These are phyloP conservation scores for Aulographum hederae DNA, from an alignment of 2,329 filamentous ascomycete species.

Conservation along the genomic window DNA sequence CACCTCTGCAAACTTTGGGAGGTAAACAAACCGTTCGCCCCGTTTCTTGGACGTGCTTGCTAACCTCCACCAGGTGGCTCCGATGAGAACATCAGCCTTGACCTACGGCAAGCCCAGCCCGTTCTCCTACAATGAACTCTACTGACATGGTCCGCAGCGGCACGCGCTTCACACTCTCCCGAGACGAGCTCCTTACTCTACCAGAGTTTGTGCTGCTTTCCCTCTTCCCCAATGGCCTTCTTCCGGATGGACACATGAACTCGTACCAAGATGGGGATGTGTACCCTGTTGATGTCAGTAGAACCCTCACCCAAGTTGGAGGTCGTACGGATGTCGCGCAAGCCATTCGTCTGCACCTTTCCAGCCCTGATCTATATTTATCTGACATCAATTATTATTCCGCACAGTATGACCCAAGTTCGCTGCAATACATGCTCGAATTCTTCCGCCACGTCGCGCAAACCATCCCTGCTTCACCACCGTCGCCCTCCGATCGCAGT, in stretches of 20 bases:
- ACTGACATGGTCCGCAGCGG: slow-evolving; percentile 37
- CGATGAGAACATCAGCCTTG: slow-evolving; percentile 89
- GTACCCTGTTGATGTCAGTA: slow-evolving; percentile 88
- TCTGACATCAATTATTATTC: slow-evolving; percentile 34
- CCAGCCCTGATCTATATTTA: slow-evolving; percentile 30
- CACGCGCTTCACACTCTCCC: slow-evolving; percentile 79
- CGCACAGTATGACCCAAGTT: slow-evolving; percentile 82
- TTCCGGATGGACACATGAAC: slow-evolving; percentile 91
- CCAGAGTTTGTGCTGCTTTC: slow-evolving; percentile 95
- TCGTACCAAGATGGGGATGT: slow-evolving; percentile 84
- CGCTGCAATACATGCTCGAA: slow-evolving; percentile 96
- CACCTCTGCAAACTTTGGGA: slow-evolving; percentile 76
- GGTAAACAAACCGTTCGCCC: slow-evolving; percentile 37
- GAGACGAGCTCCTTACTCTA: slow-evolving; percentile 86
- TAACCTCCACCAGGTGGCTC: slow-evolving; percentile 48
- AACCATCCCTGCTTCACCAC: slow-evolving; percentile 65
- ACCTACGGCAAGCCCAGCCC: slow-evolving; percentile 77
- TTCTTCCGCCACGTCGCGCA: slow-evolving; percentile 95
- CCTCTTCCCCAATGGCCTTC: slow-evolving; percentile 95
- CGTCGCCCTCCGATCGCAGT: slow-evolving; percentile 36
- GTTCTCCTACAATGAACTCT: too few species aligned
- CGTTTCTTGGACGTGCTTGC: slow-evolving; percentile 4
- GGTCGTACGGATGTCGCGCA: background rate
- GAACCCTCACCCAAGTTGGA: background rate
- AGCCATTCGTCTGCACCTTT: slow-evolving; percentile 10